phyloP scores from a whole-genome alignment of 1,284 basidiomycete genomes.

The Polyporus tsugae region DNA sequence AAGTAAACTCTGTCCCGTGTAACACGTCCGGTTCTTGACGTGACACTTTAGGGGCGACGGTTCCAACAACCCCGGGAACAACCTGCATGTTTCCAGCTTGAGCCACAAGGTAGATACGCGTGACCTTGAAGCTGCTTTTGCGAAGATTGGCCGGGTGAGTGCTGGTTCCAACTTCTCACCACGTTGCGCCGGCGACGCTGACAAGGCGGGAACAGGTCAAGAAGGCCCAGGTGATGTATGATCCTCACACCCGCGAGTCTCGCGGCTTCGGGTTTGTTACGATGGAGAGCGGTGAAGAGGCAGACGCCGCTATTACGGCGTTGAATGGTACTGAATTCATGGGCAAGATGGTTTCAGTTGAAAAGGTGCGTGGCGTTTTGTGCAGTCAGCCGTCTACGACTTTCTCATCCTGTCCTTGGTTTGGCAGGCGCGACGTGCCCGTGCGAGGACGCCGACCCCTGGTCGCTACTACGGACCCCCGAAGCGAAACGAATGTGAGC shows the following conservation, averaged over 20 bases:
- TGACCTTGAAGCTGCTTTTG: constrained; percentile 88
- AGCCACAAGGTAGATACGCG: constrained; percentile 83
- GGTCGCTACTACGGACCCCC: constrained; percentile 94
- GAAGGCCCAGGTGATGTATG: constrained; percentile 95
- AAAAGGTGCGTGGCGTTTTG: constrained; percentile 69
- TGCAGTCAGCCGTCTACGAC: no score
- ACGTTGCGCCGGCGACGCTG: not conserved
- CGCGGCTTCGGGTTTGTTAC: constrained; percentile 99
- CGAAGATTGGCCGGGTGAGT: constrained; percentile 89
- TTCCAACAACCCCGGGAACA: constrained; percentile 90
- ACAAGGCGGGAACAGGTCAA: constrained; percentile 60
- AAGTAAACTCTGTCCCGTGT: constrained; percentile 36
- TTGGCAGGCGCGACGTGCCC: constrained; percentile 86
- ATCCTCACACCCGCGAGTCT: constrained; percentile 95
- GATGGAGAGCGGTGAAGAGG: constrained; percentile 89
- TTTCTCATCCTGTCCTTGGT: constrained; percentile 18
- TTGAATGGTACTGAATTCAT: constrained; percentile 86
- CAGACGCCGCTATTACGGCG: constrained; percentile 87
- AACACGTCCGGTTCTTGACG: not conserved
- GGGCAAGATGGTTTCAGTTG: constrained; percentile 87
- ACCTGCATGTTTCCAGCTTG: constrained; percentile 94
- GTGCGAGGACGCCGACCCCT: constrained; percentile 94
- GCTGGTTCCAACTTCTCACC: not conserved
- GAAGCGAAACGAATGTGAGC: constrained; percentile 72
- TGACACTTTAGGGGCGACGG: constrained; percentile 43